These are phyloP conservation scores for Heritiera fomes DNA, from an alignment of 345 rosid genomes.

Conservation along the genomic window DNA sequence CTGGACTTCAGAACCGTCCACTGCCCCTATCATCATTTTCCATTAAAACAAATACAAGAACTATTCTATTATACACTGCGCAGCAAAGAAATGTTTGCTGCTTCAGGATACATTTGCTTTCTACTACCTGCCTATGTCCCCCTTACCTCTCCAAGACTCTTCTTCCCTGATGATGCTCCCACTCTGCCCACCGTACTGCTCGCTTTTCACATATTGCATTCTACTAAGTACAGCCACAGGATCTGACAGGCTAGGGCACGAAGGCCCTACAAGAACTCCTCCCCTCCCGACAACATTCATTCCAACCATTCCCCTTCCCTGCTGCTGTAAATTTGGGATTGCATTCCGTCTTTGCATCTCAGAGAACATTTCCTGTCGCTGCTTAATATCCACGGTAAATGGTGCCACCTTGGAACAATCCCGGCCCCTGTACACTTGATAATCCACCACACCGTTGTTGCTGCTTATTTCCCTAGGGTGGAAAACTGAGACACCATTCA, in stretches of 20 bases:
- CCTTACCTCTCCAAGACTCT: conserved; percentile 59
- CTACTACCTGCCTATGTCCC: conserved; percentile 62
- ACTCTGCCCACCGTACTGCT: conserved; percentile 42
- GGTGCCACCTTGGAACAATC: conserved; percentile 44
- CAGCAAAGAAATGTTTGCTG: conserved; percentile 36
- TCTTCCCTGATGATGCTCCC: conserved; percentile 53
- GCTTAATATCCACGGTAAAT: conserved; percentile 50
- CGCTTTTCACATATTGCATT: conserved; percentile 54
- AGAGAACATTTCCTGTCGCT: conserved; percentile 36
- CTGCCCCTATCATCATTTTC: conserved; percentile 36
- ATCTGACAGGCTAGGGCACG: conserved; percentile 51
- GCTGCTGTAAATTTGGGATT: conserved; percentile 47
- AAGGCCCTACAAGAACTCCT: conserved; percentile 42
- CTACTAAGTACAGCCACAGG: conserved; percentile 64
- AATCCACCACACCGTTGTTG: conserved; percentile 47
- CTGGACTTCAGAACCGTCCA: conserved; percentile 32
- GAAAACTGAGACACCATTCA: conserved; percentile 37
- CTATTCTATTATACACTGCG: conserved; percentile 54
- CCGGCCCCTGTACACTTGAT: conserved; percentile 39
- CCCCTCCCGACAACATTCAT: conserved; percentile 51
- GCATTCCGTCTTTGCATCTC: conserved; percentile 54
- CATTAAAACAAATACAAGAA: conserved; percentile 42
- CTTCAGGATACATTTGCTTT: conserved; percentile 20
- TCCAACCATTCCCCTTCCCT: conserved; percentile 45
- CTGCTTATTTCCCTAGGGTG: conserved; percentile 38